Conservation (phyloP, 1,284 basidiomycete species). For the Ganoderma meredithae region DNA sequence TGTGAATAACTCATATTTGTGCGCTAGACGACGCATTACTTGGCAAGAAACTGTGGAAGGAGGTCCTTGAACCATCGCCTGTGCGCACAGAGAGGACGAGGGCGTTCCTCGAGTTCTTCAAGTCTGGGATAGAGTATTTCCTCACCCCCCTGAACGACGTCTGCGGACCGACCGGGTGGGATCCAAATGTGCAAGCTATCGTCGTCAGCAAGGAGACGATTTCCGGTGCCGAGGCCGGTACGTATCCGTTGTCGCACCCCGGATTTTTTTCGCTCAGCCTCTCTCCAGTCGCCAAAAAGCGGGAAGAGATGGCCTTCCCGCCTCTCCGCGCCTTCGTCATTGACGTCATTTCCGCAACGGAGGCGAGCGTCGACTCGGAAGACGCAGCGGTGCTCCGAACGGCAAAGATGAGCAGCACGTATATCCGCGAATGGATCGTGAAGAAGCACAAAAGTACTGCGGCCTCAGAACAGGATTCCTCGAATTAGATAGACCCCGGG, state of each 20-base stretch:
- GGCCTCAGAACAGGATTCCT: neutral
- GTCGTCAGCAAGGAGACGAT: conserved; percentile 90
- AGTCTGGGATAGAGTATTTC: conserved; percentile 66
- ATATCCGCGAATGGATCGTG: conserved; percentile 85
- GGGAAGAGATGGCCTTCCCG: conserved; percentile 62
- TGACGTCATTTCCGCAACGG: conserved; percentile 82
- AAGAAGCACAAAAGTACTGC: conserved; percentile 38
- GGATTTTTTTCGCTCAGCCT: conserved; percentile 4
- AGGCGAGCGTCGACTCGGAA: conserved; percentile 60
- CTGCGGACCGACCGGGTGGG: conserved; percentile 87
- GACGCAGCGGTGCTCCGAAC: conserved; percentile 75
- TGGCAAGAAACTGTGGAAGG: conserved; percentile 74
- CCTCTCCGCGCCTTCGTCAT: conserved; percentile 78
- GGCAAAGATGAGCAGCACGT: conserved; percentile 91
- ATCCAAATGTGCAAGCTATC: conserved; percentile 85
- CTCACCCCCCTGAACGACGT: conserved; percentile 82
- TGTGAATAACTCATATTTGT: neutral
- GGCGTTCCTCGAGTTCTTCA: conserved; percentile 73
- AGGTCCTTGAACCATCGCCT: conserved; percentile 74
- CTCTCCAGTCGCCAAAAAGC: conserved; percentile 65
- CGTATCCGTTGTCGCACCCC: conserved; percentile 38
- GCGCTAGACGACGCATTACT: conserved; percentile 76
- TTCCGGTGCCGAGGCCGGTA: conserved; percentile 76
- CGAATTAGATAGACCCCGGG: neutral
- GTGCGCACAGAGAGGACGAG: conserved; percentile 63